Evolutionary conservation across 177 flowering plant species (phyloP).

Genomic region (Telopea speciosissima): DNA sequence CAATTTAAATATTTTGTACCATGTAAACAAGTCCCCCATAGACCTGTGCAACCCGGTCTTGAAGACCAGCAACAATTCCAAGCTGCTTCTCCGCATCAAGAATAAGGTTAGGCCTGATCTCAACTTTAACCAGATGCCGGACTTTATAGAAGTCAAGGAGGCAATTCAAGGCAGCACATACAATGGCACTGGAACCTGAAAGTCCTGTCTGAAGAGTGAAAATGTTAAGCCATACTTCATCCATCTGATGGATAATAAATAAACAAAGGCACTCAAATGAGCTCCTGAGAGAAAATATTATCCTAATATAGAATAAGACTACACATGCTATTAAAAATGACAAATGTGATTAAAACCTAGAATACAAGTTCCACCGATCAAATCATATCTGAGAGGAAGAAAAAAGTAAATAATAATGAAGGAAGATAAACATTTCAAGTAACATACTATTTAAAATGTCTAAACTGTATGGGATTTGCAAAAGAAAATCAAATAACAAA

Average conservation of each 20-base stretch:
- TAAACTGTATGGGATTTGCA: too few species aligned
- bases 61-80: conserved; percentile 97
- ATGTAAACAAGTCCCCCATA: conserved; percentile 97
- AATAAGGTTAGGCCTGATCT: conserved; percentile 74
- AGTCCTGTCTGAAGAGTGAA: conserved; percentile 77
- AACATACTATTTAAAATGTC: too few species aligned
- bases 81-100: conserved; percentile 87
- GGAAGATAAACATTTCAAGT: too few species aligned
- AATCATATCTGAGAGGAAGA: too few species aligned
- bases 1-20: conserved; percentile 34
- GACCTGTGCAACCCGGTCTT: conserved; percentile 95
- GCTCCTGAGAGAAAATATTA: neutral
- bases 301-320: neutral
- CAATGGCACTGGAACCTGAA: conserved; percentile 98
- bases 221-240: conserved; percentile 5
- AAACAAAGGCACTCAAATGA: neutral
- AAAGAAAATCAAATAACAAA: neutral
- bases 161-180: conserved; percentile 84
- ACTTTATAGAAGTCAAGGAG: conserved; percentile 86
- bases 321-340: neutral
- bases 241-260: conserved; percentile 1
- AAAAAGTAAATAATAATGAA: too few species aligned
- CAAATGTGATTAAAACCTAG: too few species aligned
- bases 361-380: too few species aligned
- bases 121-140: conserved; percentile 74